These are phyloP conservation scores for Paramecium sonneborni DNA, from an alignment of 73 alveolate genomes.

Conservation along the genomic window DNA sequence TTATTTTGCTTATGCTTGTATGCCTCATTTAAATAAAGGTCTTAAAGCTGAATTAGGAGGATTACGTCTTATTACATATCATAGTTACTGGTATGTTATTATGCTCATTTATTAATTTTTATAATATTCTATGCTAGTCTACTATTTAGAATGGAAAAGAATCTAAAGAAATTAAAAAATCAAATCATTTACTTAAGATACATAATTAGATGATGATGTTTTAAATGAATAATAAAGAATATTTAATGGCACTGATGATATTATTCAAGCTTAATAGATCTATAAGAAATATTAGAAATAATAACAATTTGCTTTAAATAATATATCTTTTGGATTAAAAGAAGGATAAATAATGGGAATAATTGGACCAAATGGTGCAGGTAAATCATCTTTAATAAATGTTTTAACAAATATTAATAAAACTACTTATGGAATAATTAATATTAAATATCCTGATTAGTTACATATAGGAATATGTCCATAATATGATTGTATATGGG, in stretches of 20 bases:
- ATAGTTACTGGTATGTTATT: background rate
- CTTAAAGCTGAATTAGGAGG: conserved; percentile 14
- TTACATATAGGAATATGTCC: conserved; percentile 95
- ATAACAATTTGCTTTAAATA: background rate
- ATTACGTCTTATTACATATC: background rate
- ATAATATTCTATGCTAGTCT: background rate
- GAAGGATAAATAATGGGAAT: conserved; percentile 52
- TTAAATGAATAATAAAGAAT: background rate
- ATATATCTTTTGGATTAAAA: background rate
- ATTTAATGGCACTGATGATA: background rate
- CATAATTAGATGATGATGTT: background rate
- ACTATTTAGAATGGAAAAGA: background rate
- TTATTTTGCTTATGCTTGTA: conserved; percentile 9
- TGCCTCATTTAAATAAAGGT: background rate
- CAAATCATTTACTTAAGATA: background rate
- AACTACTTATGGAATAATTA: conserved; percentile 21
- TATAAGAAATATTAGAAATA: background rate
- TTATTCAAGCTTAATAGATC: background rate
- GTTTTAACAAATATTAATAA: background rate
- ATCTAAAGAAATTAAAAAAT: background rate
- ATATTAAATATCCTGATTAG: background rate
- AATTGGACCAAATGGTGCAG: conserved; percentile 66
- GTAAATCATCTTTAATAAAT: conserved; percentile 60
- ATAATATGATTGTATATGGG: conserved; percentile 95
- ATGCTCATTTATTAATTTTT: background rate